A percentile compares a stretch with the other conserved stretches of the same genome.
Evolutionary conservation across 495 filamentous ascomycete genomes (phyloP).

Genomic region (Aspergillus baeticus): DNA sequence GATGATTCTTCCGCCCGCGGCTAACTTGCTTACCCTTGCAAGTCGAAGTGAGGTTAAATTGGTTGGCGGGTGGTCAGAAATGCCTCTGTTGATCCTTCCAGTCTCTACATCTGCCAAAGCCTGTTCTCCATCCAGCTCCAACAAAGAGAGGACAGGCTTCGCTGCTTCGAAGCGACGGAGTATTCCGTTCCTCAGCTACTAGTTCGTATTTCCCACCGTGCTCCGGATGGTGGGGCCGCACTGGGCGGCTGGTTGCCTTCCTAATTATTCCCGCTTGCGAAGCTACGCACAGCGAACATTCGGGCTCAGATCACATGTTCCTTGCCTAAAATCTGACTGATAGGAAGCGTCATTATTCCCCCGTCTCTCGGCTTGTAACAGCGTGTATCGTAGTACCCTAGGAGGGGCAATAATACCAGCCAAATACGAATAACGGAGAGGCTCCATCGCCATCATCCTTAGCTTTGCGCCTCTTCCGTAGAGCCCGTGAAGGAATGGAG

Average conservation of each 20-base stretch:
- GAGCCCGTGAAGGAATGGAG: background rate
- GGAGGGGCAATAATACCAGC: background rate
- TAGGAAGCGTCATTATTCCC: background rate
- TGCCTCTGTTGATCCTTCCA: constrained; percentile 8
- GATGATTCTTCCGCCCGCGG: constrained; percentile 3
- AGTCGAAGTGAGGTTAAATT: constrained; percentile 8
- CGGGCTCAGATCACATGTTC: constrained; percentile 26
- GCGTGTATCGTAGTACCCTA: background rate
- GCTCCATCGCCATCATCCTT: constrained; percentile 1
- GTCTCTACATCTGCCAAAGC: background rate
- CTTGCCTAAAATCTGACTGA: constrained; percentile 19
- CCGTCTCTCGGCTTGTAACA: background rate
- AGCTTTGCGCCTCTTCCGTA: constrained; percentile 6
- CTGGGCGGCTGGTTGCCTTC: constrained; percentile 15
- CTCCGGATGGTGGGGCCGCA: constrained; percentile 41
- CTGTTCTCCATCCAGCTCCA: background rate
- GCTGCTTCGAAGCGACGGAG: background rate
- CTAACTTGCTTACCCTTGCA: background rate
- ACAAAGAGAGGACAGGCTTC: background rate
- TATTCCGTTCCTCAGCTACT: constrained; percentile 1
- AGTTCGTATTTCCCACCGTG: constrained; percentile 6
- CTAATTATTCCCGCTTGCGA: constrained; percentile 2
- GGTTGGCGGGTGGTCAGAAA: background rate
- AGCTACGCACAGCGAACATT: background rate
- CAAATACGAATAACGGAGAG: background rate